These are phyloP conservation scores for Trichoderma asperelloides DNA, from an alignment of 495 filamentous ascomycete genomes.

Conservation along the genomic window DNA sequence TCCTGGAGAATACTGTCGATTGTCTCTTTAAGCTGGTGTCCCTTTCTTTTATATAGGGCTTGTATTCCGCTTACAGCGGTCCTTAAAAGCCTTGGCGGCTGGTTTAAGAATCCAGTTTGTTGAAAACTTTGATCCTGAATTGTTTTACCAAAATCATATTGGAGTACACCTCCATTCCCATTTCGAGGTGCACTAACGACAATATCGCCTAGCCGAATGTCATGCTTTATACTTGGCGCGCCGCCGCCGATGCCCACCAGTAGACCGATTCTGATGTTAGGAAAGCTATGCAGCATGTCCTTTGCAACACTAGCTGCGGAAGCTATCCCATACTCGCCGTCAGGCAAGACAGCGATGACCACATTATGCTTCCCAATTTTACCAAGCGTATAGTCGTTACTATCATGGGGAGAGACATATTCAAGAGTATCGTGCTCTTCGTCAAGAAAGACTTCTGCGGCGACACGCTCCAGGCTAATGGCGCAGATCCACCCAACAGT, in stretches of 20 bases:
- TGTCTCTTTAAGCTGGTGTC: no score
- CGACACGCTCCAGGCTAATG: no score
- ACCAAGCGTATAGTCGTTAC: conserved; percentile 24
- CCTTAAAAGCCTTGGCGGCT: no score
- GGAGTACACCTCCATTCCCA: conserved; percentile 25
- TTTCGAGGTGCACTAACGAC: conserved; percentile 23
- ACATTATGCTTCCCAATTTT: conserved; percentile 28
- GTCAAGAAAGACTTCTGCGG: no score
- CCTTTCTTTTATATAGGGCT: no score
- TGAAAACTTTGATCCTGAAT: neutral
- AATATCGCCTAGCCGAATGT: conserved; percentile 33
- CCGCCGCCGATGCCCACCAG: conserved; percentile 38
- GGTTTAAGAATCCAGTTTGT: neutral
- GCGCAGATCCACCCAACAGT: no score
- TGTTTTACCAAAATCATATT: conserved; percentile 34
- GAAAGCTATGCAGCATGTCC: conserved; percentile 26
- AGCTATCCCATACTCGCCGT: conserved; percentile 17
- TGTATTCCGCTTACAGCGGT: no score
- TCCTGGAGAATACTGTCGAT: no score
- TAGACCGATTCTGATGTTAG: conserved; percentile 25
- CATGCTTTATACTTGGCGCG: conserved; percentile 17
- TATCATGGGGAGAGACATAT: neutral
- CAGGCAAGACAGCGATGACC: conserved; percentile 32
- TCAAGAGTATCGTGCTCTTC: no score
- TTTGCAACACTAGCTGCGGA: conserved; percentile 23